Percentiles rank a stretch among this genome's conserved stretches.
phyloP scores from a whole-genome alignment of 805 yeast genomes.

The Myxozyma neglecta region DNA sequence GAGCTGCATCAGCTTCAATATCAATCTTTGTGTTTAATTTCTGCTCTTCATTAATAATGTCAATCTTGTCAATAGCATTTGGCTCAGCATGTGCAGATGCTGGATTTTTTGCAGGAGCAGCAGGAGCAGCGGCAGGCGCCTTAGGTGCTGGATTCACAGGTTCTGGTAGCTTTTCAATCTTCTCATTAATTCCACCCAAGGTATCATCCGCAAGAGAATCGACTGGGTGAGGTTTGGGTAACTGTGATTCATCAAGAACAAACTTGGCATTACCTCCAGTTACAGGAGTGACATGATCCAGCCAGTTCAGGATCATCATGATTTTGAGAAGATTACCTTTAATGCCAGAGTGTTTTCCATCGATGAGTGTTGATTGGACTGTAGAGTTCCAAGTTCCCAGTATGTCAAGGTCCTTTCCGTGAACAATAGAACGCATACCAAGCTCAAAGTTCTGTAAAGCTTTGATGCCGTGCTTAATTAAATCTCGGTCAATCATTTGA shows the following conservation, averaged over 20 bases:
- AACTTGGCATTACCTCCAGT: background rate
- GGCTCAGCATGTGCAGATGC: conserved; percentile 1
- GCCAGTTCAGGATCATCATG: conserved; percentile 32
- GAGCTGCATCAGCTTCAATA: background rate
- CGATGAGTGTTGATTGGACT: conserved; percentile 23
- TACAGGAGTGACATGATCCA: conserved; percentile 21
- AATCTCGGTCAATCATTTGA: conserved; percentile 28
- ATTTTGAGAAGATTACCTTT: conserved; percentile 27
- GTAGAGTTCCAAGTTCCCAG: conserved; percentile 31
- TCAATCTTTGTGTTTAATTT: conserved; percentile 2
- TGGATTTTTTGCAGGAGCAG: background rate
- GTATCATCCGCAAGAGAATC: conserved; percentile 6
- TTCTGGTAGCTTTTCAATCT: background rate
- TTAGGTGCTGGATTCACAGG: background rate
- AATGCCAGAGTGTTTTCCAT: conserved; percentile 30
- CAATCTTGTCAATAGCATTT: background rate
- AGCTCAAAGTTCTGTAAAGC: conserved; percentile 24
- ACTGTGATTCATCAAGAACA: conserved; percentile 3
- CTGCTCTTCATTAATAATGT: background rate
- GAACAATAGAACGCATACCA: conserved; percentile 18
- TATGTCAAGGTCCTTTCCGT: conserved; percentile 19
- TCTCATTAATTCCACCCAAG: background rate
- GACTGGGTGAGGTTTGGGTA: background rate
- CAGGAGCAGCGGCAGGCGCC: background rate
- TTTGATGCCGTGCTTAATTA: conserved; percentile 24